These are phyloP conservation scores for Podospora bellae-mahoneyi DNA, from an alignment of 495 filamentous ascomycete species.

Conservation along the genomic window DNA sequence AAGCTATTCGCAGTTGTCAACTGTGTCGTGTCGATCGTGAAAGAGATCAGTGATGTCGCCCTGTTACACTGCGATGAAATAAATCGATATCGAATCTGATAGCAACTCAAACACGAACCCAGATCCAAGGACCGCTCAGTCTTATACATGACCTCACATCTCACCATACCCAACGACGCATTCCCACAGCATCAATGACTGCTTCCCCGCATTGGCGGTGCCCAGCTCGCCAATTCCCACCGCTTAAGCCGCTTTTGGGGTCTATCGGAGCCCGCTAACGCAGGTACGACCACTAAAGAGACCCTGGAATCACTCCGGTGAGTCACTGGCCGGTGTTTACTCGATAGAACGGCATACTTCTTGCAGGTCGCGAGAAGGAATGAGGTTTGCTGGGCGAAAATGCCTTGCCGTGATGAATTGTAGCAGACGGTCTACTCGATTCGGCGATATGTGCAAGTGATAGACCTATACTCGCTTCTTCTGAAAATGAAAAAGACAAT, in stretches of 20 bases:
- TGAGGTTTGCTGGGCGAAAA: not conserved
- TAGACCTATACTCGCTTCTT: not conserved
- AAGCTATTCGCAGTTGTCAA: not conserved
- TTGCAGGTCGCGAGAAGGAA: not conserved
- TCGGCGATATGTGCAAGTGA: not conserved
- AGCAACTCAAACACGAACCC: too few relatives aligned
- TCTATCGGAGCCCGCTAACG: not conserved
- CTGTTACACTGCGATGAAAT: too few relatives aligned
- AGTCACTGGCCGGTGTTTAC: not conserved
- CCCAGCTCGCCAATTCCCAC: not conserved
- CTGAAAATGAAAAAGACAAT: not conserved
- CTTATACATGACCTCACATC: not conserved
- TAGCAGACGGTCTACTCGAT: not conserved
- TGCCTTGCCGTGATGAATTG: not conserved
- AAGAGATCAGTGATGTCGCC: not conserved
- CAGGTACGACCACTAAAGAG: not conserved
- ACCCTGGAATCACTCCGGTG: not conserved
- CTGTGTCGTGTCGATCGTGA: not conserved
- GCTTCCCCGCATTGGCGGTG: not conserved
- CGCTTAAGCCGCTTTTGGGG: not conserved
- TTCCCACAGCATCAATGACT: not conserved
- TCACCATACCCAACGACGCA: not conserved
- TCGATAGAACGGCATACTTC: not conserved
- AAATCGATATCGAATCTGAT: too few relatives aligned
- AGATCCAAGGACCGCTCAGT: not conserved